Evolutionary conservation across 768 basidiomycete genomes (phyloP).

Genomic region (Pisolithus orientalis): DNA sequence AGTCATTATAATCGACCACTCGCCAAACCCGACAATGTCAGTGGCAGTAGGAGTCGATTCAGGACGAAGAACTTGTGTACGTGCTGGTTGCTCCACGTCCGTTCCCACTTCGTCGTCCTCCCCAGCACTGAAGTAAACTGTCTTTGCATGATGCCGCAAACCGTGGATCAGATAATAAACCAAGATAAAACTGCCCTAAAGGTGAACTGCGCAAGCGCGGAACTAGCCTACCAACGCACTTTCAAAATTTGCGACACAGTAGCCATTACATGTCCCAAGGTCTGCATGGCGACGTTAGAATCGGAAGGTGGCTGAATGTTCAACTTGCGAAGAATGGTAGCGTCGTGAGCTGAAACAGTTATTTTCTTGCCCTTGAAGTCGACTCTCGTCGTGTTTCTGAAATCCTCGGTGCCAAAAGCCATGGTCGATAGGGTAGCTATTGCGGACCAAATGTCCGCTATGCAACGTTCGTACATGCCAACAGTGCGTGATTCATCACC

Average conservation of each 20-base stretch:
- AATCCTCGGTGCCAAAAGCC: neutral
- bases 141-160: neutral
- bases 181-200: conserved; percentile 8
- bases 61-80: neutral
- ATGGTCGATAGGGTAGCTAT: conserved; percentile 3
- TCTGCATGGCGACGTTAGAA: conserved; percentile 6
- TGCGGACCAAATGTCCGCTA: conserved; percentile 11
- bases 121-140: neutral
- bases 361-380: conserved; percentile 1
- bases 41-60: neutral
- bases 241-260: conserved; percentile 17
- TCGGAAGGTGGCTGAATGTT: conserved; percentile 17
- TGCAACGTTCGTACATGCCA: conserved; percentile 5
- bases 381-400: neutral
- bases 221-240: conserved; percentile 7
- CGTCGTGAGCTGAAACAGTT: conserved; percentile 12
- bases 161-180: conserved; percentile 3
- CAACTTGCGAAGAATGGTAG: conserved; percentile 21
- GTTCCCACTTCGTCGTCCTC: neutral
- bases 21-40: neutral
- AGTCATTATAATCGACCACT: neutral
- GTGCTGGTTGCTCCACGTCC: neutral
- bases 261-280: conserved; percentile 10
- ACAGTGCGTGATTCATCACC: conserved; percentile 1
- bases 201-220: neutral